Percentiles rank a stretch among this genome's conserved stretches.
Conservation (phyloP, 2,329 filamentous ascomycete species). For the Pseudogymnoascus sp. region DNA sequence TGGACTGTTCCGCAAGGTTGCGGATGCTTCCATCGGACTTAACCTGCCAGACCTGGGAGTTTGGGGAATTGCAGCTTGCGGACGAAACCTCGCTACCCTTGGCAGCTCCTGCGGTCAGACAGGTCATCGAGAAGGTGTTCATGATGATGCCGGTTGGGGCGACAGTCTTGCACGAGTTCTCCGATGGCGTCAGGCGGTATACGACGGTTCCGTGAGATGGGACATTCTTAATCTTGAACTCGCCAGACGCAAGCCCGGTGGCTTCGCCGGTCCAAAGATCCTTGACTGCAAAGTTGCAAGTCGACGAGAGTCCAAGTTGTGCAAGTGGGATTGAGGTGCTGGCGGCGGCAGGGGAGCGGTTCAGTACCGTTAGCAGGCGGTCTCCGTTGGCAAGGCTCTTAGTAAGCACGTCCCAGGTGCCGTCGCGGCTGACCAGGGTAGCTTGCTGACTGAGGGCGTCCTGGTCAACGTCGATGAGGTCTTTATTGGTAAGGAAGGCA, state of each 20-base stretch:
- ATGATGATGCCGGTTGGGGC: slow-evolving; percentile 42
- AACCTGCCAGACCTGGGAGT: slow-evolving; percentile 38
- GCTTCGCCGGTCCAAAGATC: slow-evolving; percentile 37
- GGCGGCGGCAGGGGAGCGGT: slow-evolving; percentile 31
- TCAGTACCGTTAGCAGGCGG: slow-evolving; percentile 39
- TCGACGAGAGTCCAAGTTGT: slow-evolving; percentile 21
- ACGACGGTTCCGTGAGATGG: slow-evolving; percentile 30
- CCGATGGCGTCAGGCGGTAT: slow-evolving; percentile 33
- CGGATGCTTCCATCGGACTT: slow-evolving; percentile 29
- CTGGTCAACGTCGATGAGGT: slow-evolving; percentile 11
- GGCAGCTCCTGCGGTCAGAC: slow-evolving; percentile 30
- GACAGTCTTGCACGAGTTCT: slow-evolving; percentile 19
- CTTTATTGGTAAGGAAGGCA: slow-evolving; percentile 30
- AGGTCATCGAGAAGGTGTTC: slow-evolving; percentile 39
- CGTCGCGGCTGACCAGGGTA: slow-evolving; percentile 36
- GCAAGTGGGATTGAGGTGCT: slow-evolving; percentile 27
- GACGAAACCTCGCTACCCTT: slow-evolving; percentile 27
- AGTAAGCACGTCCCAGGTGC: slow-evolving; percentile 35
- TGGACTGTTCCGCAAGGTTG: slow-evolving; percentile 29
- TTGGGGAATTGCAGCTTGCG: slow-evolving; percentile 31
- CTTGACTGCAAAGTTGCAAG: slow-evolving; percentile 24
- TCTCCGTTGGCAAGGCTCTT: slow-evolving; percentile 39
- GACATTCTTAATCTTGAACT: slow-evolving; percentile 32
- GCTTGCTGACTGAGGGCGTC: slow-evolving; percentile 20
- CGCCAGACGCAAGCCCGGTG: slow-evolving; percentile 24